Conservation (phyloP, 345 rosid species). For the Euclidium syriacum region DNA sequence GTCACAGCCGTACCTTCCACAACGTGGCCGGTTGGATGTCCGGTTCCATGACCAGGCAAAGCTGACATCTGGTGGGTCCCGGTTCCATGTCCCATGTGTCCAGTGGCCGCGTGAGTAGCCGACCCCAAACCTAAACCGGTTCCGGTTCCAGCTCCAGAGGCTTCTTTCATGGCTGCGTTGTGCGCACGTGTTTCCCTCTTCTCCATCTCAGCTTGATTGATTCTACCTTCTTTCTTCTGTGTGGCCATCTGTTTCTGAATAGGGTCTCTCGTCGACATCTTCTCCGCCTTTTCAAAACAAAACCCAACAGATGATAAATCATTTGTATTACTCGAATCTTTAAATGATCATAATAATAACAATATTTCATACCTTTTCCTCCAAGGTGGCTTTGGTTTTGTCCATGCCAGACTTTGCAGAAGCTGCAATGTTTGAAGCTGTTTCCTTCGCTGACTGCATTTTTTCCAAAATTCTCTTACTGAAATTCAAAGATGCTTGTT, state of each 20-base stretch:
- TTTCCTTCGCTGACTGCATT: slow-evolving; percentile 55
- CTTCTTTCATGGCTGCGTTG: slow-evolving; percentile 39
- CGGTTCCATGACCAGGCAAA: slow-evolving; percentile 45
- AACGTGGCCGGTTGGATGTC: slow-evolving; percentile 33
- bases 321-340: background rate
- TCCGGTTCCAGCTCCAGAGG: slow-evolving; percentile 28
- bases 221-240: slow-evolving; percentile 45
- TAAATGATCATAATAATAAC: background rate
- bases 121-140: slow-evolving; percentile 25
- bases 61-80: slow-evolving; percentile 48
- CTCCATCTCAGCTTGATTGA: slow-evolving; percentile 39
- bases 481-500: background rate
- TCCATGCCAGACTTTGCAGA: slow-evolving; percentile 78
- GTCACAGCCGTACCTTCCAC: slow-evolving; percentile 28
- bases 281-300: slow-evolving; percentile 36
- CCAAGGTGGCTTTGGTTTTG: slow-evolving; percentile 59
- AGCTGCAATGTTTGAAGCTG: slow-evolving; percentile 63
- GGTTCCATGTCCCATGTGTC: slow-evolving; percentile 27
- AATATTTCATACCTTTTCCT: slow-evolving; percentile 57
- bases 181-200: slow-evolving; percentile 48
- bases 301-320: background rate
- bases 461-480: background rate
- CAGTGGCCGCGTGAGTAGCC: slow-evolving; percentile 36
- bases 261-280: slow-evolving; percentile 47
- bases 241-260: slow-evolving; percentile 52